A percentile compares a stretch with the other conserved stretches of the same genome.
Conservation (phyloP, 352 stramenopile genomes). For the Phytophthora pseudosyringae region DNA sequence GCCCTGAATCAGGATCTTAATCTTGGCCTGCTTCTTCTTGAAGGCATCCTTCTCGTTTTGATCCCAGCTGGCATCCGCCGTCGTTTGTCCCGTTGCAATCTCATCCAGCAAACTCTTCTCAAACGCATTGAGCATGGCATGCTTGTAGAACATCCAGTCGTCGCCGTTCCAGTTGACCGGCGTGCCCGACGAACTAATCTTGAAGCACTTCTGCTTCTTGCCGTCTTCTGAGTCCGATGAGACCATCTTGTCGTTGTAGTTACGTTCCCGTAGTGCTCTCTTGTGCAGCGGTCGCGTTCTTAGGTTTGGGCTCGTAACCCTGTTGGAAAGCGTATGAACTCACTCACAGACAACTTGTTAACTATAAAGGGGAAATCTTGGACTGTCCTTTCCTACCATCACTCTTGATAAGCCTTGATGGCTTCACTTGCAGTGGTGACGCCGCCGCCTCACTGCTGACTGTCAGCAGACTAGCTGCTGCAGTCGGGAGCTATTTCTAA, state of each 20-base stretch:
- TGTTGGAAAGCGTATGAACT: no score
- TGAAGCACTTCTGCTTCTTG: slow-evolving; percentile 9
- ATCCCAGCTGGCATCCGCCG: background rate
- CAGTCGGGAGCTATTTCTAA: background rate
- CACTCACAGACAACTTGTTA: no score
- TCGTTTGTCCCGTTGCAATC: background rate
- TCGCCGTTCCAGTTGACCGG: slow-evolving; percentile 13
- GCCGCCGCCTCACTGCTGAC: no score
- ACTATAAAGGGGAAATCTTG: no score
- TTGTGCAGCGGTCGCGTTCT: no score
- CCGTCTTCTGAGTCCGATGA: slow-evolving; percentile 3
- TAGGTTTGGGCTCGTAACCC: no score
- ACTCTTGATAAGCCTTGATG: no score
- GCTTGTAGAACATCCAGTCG: slow-evolving; percentile 27
- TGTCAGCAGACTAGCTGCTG: no score
- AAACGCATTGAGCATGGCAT: slow-evolving; percentile 19
- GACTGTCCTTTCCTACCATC: no score
- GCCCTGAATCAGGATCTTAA: slow-evolving; percentile 8
- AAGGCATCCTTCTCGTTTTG: slow-evolving; percentile 11
- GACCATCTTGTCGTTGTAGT: background rate
- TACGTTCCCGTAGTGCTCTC: no score
- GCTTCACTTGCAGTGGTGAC: no score
- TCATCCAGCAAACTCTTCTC: slow-evolving; percentile 12
- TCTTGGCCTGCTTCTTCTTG: slow-evolving; percentile 14
- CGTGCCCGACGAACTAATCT: slow-evolving; percentile 9